These are phyloP conservation scores for Tetramitus jugosus DNA, from an alignment of 208 protist genomes.

Conservation along the genomic window DNA sequence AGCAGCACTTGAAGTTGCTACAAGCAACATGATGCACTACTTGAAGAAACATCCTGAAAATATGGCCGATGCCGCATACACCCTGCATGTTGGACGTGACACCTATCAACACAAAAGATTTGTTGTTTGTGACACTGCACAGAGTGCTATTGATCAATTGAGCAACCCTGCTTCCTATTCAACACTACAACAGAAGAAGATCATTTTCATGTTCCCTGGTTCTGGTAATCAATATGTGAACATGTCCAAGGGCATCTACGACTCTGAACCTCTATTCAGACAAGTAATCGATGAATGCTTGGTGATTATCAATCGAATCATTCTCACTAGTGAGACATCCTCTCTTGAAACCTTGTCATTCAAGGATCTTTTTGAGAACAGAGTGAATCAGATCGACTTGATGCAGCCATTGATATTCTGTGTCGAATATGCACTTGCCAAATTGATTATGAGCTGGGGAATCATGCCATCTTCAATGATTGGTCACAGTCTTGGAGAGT, in stretches of 20 bases:
- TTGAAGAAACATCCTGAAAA: neutral
- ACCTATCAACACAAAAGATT: neutral
- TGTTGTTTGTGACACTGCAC: neutral
- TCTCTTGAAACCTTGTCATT: too few species aligned
- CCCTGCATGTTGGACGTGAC: neutral
- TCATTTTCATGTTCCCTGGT: constrained; percentile 33
- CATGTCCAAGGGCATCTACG: neutral
- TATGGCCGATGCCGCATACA: neutral
- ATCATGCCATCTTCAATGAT: constrained; percentile 34
- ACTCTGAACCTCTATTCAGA: neutral
- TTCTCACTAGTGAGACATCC: too few species aligned
- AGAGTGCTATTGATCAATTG: neutral
- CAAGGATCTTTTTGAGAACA: neutral
- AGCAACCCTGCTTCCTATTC: neutral
- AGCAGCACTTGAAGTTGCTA: neutral
- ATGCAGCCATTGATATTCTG: constrained; percentile 43
- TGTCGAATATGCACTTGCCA: constrained; percentile 36
- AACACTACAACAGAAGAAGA: neutral
- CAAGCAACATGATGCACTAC: neutral
- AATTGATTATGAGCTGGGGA: constrained; percentile 26
- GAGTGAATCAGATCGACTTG: neutral
- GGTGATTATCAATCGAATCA: neutral
- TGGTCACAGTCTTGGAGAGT: constrained; percentile 46
- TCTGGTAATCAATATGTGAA: constrained; percentile 31
- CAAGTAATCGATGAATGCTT: neutral